Conservation (phyloP, 2,329 filamentous ascomycete genomes). For the Geosmithia morbida region DNA sequence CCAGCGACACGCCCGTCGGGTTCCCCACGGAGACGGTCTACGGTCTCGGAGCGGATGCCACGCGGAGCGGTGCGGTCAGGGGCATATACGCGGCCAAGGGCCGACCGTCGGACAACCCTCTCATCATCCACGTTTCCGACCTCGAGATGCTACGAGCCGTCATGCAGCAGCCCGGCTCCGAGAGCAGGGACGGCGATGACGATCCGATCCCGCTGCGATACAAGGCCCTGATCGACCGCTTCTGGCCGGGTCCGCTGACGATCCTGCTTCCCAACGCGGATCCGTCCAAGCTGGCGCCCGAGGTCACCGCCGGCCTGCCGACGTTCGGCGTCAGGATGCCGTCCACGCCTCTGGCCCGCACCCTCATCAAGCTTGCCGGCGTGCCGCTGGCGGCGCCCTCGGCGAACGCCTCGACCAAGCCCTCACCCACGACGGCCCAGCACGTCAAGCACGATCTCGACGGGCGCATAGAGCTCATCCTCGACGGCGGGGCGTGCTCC, state of each 20-base stretch:
- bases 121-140: constrained; percentile 86
- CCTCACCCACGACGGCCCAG: constrained; percentile 78
- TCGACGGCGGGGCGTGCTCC: constrained; percentile 75
- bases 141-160: constrained; percentile 58
- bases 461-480: constrained; percentile 69
- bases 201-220: constrained; percentile 60
- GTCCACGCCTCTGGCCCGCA: constrained; percentile 66
- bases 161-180: constrained; percentile 20
- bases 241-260: constrained; percentile 92
- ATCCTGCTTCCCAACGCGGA: constrained; percentile 69
- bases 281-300: constrained; percentile 62
- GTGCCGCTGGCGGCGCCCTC: constrained; percentile 81
- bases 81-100: constrained; percentile 93
- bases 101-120: constrained; percentile 81
- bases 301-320: constrained; percentile 73
- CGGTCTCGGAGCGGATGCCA: constrained; percentile 91
- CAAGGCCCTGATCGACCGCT: constrained; percentile 58
- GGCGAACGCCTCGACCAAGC: constrained; percentile 86
- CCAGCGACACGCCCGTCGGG: constrained; percentile 63
- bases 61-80: constrained; percentile 64
- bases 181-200: constrained; percentile 7
- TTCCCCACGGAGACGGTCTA: constrained; percentile 98
- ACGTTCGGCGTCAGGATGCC: constrained; percentile 92
- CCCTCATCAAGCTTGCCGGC: constrained; percentile 67
- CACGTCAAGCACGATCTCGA: constrained; percentile 79